Percentiles rank a stretch among this genome's conserved stretches.
Conservation (phyloP, 345 rosid species). For the Orychophragmus violaceus region DNA sequence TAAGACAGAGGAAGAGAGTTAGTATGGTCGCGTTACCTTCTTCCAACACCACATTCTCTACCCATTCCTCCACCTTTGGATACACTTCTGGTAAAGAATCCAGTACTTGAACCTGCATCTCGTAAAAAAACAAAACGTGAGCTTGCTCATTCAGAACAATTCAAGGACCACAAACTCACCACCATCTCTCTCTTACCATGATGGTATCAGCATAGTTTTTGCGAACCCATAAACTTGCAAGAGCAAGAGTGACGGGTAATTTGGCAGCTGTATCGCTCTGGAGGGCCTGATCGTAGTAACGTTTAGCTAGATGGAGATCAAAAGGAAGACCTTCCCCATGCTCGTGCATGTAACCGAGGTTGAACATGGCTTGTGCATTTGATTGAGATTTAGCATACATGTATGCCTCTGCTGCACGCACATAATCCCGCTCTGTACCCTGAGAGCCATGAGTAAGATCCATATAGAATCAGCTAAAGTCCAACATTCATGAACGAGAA, state of each 20-base stretch:
- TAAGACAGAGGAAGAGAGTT: constrained; percentile 49
- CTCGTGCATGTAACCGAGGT: constrained; percentile 97
- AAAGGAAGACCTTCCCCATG: constrained; percentile 86
- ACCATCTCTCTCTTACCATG: constrained; percentile 39
- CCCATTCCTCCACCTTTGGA: constrained; percentile 74
- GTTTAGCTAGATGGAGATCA: constrained; percentile 89
- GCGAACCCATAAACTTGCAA: constrained; percentile 69
- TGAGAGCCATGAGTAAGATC: constrained; percentile 20
- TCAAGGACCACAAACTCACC: background rate
- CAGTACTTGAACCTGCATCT: constrained; percentile 44
- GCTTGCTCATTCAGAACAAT: background rate
- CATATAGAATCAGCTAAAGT: background rate
- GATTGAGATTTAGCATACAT: constrained; percentile 81
- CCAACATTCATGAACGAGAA: background rate
- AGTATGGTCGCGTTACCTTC: constrained; percentile 90
- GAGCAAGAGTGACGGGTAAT: constrained; percentile 71
- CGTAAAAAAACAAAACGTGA: background rate
- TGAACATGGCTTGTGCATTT: constrained; percentile 91
- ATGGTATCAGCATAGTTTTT: constrained; percentile 58
- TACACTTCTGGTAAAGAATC: constrained; percentile 79
- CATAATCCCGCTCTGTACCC: constrained; percentile 80
- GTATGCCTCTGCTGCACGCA: constrained; percentile 91
- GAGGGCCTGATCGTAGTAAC: constrained; percentile 85
- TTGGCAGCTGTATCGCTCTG: constrained; percentile 62
- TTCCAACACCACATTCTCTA: constrained; percentile 70